Percentiles rank a stretch among this genome's conserved stretches.
Conservation (phyloP, 352 stramenopile species). For the Pythium aquatile region DNA sequence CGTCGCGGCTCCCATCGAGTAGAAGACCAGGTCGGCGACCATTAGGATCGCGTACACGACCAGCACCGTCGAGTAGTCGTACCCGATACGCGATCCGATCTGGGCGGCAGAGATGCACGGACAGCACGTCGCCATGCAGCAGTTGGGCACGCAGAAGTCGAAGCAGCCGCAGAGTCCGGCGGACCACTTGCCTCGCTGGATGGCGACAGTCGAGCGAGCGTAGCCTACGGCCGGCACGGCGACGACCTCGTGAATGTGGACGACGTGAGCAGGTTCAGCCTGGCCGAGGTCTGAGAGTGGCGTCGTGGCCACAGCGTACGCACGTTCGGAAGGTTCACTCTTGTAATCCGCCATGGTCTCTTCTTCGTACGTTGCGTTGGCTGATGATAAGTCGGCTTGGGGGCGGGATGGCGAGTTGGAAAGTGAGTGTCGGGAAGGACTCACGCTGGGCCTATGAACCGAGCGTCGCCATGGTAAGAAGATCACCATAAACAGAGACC, state of each 20-base stretch:
- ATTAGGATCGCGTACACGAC: neutral
- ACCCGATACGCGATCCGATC: conserved; percentile 18
- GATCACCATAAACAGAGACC: too few relatives aligned
- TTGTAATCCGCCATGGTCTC: neutral
- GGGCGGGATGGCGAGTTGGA: neutral
- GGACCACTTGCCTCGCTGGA: conserved; percentile 17
- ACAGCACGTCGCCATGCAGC: conserved; percentile 26
- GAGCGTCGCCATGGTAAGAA: too few relatives aligned
- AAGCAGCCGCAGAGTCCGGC: conserved; percentile 21
- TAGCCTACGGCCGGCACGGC: neutral
- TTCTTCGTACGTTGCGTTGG: neutral
- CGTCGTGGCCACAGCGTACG: neutral
- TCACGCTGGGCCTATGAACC: too few relatives aligned
- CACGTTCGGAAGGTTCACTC: neutral
- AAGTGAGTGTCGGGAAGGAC: neutral
- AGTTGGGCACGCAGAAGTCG: conserved; percentile 22
- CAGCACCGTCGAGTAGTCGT: neutral
- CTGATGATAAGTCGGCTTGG: neutral
- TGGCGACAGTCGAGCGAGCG: neutral
- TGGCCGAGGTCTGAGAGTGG: neutral
- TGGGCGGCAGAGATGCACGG: conserved; percentile 25
- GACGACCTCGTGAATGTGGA: neutral
- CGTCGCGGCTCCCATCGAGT: neutral
- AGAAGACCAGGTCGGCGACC: neutral
- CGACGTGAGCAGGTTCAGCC: neutral